Evolutionary conservation across 768 basidiomycete species (phyloP).

Genomic region (Coprinellus aureogranulatus): DNA sequence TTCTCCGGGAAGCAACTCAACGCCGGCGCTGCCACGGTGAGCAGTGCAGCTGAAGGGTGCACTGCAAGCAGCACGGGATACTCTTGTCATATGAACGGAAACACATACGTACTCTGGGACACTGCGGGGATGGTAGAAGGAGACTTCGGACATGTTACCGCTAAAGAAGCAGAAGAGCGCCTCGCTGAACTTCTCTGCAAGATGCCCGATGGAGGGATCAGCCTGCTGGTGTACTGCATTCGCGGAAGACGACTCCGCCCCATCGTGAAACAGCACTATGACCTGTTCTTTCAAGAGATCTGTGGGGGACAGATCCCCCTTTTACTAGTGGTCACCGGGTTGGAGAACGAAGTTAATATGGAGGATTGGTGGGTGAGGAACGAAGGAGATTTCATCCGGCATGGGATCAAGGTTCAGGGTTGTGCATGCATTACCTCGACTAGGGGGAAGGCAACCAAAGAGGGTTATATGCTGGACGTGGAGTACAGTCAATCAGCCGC

Average conservation of each 20-base stretch:
- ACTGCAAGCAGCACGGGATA: conserved; percentile 29
- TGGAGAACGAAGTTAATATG: conserved; percentile 8
- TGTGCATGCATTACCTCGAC: conserved; percentile 13
- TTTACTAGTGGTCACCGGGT: conserved; percentile 6
- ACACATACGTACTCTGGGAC: conserved; percentile 30
- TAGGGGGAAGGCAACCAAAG: conserved; percentile 12
- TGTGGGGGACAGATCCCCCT: conserved; percentile 9
- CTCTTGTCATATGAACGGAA: conserved; percentile 21
- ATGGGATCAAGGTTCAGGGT: conserved; percentile 4
- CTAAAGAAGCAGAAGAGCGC: conserved; percentile 14
- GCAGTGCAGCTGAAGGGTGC: conserved; percentile 30
- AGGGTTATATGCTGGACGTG: conserved; percentile 14
- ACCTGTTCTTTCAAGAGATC: conserved; percentile 7
- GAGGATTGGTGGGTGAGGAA: conserved; percentile 11
- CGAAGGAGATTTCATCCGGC: conserved; percentile 1
- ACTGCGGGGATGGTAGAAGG: conserved; percentile 40
- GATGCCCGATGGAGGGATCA: background rate
- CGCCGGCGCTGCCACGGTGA: conserved; percentile 22
- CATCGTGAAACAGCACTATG: conserved; percentile 12
- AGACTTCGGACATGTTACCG: conserved; percentile 15
- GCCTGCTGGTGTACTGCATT: conserved; percentile 7
- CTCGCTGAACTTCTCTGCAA: conserved; percentile 12
- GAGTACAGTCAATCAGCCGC: conserved; percentile 14
- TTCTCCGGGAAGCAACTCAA: background rate
- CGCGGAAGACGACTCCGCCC: conserved; percentile 7